Base-by-base conservation (phyloP, 495 filamentous ascomycete genomes). In the Trichoderma asperelloides region DNA sequence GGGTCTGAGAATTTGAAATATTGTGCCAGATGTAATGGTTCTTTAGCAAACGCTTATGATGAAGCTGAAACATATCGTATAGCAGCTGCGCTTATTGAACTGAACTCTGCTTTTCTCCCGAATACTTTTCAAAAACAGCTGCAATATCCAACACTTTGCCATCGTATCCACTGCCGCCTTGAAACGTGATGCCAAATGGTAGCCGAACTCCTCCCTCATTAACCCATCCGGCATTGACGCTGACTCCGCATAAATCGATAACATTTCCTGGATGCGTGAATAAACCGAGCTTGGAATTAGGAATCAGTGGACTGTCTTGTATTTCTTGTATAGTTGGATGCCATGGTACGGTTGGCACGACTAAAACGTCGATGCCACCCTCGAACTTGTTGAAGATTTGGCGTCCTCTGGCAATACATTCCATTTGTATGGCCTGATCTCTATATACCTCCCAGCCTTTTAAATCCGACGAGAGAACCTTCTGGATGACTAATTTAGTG, bases 231-330 rank as follows among this genome's bases (percentile, higher is more conserved):
- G 86, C 85, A 39, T 85, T 84, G 27, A 89, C 79, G 43, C 83
- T 82, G 25, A 86, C 75, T 6, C 79, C 87, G 72, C 85, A 88
- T 65, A 89, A 72, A 76, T 90, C 87, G 13, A 89, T 74, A 62
- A 89, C 86, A 69, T 90, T 89, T 5, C 79, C 87, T 63, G 79
- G 86, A 72, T 90, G 86, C 8, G 86, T 86, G 67, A 88, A 89
- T 21, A 78, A 82, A 6, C 87, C 87, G 13, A 88, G 69, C 23
- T 78, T 72, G 2, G 80, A 81, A 69, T 90, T 90, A 65, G 80
- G 74, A 23, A 23, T 67, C 47, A 90, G 72, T 0, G 87, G 87
- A 65, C 88, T 83, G 12, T 75, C 78, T 23, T 78, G 71, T 69
- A 89, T 85, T 69, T 87, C 80, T 62, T 79, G 71, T 4, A 88